Base-by-base conservation (phyloP, 805 yeast species). In the Candida maesae region DNA sequence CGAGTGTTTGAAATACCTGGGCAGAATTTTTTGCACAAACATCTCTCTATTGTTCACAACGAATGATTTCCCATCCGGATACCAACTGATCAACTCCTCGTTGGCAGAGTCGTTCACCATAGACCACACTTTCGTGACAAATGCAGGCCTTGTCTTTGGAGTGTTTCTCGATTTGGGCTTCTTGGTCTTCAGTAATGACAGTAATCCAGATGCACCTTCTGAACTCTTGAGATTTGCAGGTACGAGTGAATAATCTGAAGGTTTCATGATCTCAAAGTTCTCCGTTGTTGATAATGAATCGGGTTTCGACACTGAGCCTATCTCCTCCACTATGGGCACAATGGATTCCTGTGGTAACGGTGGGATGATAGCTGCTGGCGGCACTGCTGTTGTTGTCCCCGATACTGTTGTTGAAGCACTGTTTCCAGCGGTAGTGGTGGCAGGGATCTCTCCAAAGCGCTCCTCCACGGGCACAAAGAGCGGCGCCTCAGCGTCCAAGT, bases 1-100 rank as follows among this genome's bases (percentile, higher is more conserved):
- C 46, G 86, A 83, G 65, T 93, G 99, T 62, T 93, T 93, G 71
- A 90, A 93, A 66, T 88, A 93, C 56, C 81, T 81, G 5, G 99
- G 99, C 47, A 93, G 66, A 20, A 93, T 81, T 45, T 73, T 69
- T 53, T 81, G 85, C 74, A 89, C 93, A 56, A 93, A 91, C 27
- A 53, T 47, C 41, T 91, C 98, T 38, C 95, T 73, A 53, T 89
- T 86, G 32, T 74, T 74, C 8, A 93, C 96, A 51, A 84, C 81
- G 59, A 93, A 89, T 4, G 93, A 77, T 49, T 78, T 72, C 2
- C 99, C 99, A 61, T 86, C 90, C 1, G 78, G 74, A 53, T 79
- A 70, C 99, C 99, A 93, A 28, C 79, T 70, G 35, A 93, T 91
- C 53, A 78, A 79, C 33, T 81, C 74, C 14, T 72, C 60, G 61